Base-by-base conservation (phyloP, 2,329 filamentous ascomycete species). In the Fusarium sp. region DNA sequence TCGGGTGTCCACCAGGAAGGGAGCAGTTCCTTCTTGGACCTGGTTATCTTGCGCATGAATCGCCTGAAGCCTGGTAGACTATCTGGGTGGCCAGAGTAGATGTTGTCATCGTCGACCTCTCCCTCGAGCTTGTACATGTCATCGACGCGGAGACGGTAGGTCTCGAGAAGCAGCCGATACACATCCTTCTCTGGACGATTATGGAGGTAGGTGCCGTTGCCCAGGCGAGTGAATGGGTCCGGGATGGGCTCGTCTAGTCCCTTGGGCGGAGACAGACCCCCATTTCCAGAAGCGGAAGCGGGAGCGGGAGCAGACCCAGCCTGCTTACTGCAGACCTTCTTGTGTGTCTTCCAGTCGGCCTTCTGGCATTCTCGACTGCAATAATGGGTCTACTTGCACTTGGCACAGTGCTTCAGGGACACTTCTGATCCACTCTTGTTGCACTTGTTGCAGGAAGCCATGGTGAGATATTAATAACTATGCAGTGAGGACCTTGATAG, bases 141-240 rank as follows among this genome's bases (percentile, higher is more conserved):
- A 3, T 84, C 80, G 20, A 83, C 66, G 18, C 82, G 84, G n/a
- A 89, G 72, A 29, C 85, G 85, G 73, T 87, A 88, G 1, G 82
- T 70, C 67, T 89, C 87, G 62, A 88, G 82, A 13, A 89, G 82
- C 1, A 87, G 72, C 22, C 79, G 74, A 76, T 84, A 89, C 5
- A 85, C 82, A 52, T 88, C 86, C 20, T 76, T 76, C 69, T 86
- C 80, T 2, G 84, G 80, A 11, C 84, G 84, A 68, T 79, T 77
- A 64, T 87, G 83, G 6, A 89, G 47, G 18, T 52, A 31, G 47
- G 47, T 52, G 18, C 18, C 47, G 11, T 52, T 52, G 47, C 31
- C 47, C 10, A 52, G 18, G 18, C 47, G 47, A 31, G 47, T 52
- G 47, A 52, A 52, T 52, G 27, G 47, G 11, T 52, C 3, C 6